A percentile compares a stretch with the other conserved stretches of the same genome.
These are phyloP conservation scores for Diversispora epigaea DNA, from an alignment of 192 early-diverging fungal species.

Conservation along the genomic window DNA sequence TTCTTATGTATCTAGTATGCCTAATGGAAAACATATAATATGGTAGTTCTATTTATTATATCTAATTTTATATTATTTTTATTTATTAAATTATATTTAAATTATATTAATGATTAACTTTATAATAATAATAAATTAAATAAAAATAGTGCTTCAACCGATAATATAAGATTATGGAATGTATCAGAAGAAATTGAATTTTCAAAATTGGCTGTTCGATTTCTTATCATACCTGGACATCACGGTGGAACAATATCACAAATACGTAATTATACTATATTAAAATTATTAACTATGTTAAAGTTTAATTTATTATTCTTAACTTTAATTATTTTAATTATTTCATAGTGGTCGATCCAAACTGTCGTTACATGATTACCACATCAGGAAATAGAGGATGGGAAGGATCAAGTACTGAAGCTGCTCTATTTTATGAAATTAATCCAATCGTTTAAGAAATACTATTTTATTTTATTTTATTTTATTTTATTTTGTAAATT, in stretches of 20 bases:
- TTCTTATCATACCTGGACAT: constrained; percentile 92
- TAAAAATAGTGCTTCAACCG: constrained; percentile 73
- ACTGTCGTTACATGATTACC: constrained; percentile 81
- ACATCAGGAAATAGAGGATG: constrained; percentile 94
- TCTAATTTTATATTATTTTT: too few species aligned
- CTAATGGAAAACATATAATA: constrained; percentile 78
- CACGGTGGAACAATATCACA: constrained; percentile 83
- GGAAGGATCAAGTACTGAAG: constrained; percentile 84
- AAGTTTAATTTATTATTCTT: background rate
- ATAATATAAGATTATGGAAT: constrained; percentile 94
- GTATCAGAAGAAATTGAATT: constrained; percentile 47
- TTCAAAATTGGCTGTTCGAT: constrained; percentile 64
- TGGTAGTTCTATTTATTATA: constrained; percentile 77
- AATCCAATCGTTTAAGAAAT: constrained; percentile 43
- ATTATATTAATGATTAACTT: constrained; percentile 1
- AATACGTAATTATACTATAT: constrained; percentile 49
- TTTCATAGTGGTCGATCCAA: constrained; percentile 66
- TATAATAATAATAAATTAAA: background rate
- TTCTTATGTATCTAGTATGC: constrained; percentile 68
- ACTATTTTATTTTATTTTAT: background rate
- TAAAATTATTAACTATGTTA: background rate
- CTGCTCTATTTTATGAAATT: constrained; percentile 85
- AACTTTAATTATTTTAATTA: constrained; percentile 8
- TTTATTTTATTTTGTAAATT: background rate
- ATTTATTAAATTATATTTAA: background rate